phyloP scores from a whole-genome alignment of 169 alveolate genomes.

The Cryptosporidium canis region DNA sequence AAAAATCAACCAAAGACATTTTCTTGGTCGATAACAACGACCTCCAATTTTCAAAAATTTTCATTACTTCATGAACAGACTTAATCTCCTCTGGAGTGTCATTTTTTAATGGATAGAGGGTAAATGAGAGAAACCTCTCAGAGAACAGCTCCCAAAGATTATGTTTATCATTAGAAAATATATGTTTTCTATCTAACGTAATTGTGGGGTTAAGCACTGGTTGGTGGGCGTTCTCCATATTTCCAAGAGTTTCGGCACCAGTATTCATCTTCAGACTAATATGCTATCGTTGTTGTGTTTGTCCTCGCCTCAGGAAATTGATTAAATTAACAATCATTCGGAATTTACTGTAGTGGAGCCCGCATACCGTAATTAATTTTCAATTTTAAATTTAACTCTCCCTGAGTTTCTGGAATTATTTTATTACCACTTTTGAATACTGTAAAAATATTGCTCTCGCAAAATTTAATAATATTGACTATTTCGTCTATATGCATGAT shows the following conservation, averaged over 20 bases:
- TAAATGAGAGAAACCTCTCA: not conserved
- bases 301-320: not conserved
- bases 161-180: constrained; percentile 5
- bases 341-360: no score
- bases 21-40: not conserved
- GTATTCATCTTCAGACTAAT: not conserved
- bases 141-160: constrained; percentile 31
- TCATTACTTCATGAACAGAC: not conserved
- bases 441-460: not conserved
- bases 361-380: not conserved
- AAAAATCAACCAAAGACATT: constrained; percentile 34
- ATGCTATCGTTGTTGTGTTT: not conserved
- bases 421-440: not conserved
- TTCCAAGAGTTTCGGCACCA: not conserved
- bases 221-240: not conserved
- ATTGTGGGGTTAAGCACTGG: not conserved
- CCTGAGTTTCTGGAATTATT: constrained; percentile 6
- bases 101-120: constrained; percentile 1
- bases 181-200: not conserved
- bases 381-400: not conserved
- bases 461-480: not conserved
- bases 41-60: constrained; percentile 56
- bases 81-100: constrained; percentile 3
- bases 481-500: not conserved
- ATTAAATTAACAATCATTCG: not conserved